Conservation (phyloP, 495 filamentous ascomycete genomes). For the Aspergillus homomorphus region DNA sequence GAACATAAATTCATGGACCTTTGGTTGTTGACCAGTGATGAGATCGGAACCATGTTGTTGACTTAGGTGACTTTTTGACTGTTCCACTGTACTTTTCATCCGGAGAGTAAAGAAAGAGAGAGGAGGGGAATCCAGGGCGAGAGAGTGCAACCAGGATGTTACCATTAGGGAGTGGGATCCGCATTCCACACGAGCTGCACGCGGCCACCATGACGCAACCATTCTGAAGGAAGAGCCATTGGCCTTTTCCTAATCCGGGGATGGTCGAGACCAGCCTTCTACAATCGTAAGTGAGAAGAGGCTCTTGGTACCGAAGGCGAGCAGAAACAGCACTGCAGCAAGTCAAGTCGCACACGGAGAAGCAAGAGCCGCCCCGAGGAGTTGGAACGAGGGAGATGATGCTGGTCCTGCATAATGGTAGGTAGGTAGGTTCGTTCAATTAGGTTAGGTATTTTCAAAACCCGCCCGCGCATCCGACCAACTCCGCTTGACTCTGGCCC, state of each 20-base stretch:
- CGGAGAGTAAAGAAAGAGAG: neutral
- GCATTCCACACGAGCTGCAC: conserved; percentile 11
- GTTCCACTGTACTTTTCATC: neutral
- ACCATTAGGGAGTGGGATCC: neutral
- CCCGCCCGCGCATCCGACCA: neutral
- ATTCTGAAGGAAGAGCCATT: neutral
- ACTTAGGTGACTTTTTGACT: neutral
- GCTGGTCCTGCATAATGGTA: neutral
- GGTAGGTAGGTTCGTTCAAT: too few species aligned
- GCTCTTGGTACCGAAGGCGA: neutral
- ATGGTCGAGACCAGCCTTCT: neutral
- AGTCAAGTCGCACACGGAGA: neutral
- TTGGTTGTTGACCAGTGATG: neutral
- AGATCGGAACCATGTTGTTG: too few species aligned
- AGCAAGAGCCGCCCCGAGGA: too few species aligned
- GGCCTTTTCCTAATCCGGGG: neutral
- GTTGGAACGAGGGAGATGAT: too few species aligned
- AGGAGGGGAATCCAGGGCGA: neutral
- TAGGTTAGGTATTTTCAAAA: neutral
- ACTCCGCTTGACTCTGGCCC: neutral
- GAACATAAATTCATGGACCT: neutral
- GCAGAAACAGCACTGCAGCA: neutral
- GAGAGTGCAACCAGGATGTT: neutral
- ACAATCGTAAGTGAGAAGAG: too few species aligned
- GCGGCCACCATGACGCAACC: conserved; percentile 18